phyloP scores from a whole-genome alignment of 208 protist genomes.

The Trypanosoma lewisi region DNA sequence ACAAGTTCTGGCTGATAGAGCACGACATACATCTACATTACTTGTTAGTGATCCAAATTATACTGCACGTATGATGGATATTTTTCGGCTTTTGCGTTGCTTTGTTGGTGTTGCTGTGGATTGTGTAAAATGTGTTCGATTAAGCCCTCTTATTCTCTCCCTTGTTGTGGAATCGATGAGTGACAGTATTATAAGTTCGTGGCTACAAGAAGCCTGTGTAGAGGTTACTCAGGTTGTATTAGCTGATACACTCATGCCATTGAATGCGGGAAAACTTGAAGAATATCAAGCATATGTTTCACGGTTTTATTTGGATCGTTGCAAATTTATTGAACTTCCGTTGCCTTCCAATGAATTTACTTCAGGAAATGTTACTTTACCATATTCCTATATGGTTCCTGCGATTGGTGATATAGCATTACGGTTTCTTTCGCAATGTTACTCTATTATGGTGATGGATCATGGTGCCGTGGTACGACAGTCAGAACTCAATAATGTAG shows the following conservation, averaged over 20 bases:
- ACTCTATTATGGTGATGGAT: constrained; percentile 70
- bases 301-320: constrained; percentile 67
- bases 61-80: constrained; percentile 52
- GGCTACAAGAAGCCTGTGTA: constrained; percentile 79
- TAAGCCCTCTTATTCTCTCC: constrained; percentile 71
- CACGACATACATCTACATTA: constrained; percentile 39
- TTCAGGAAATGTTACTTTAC: constrained; percentile 46
- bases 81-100: constrained; percentile 59
- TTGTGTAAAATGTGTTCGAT: constrained; percentile 61
- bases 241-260: constrained; percentile 53
- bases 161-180: constrained; percentile 71
- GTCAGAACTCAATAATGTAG: constrained; percentile 89
- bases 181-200: constrained; percentile 76
- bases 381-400: constrained; percentile 74
- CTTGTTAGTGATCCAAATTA: constrained; percentile 51
- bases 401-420: constrained; percentile 54
- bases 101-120: constrained; percentile 61
- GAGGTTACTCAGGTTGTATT: constrained; percentile 64
- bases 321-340: constrained; percentile 57
- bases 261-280: constrained; percentile 35
- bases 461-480: constrained; percentile 55
- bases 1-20: constrained; percentile 42
- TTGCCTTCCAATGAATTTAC: constrained; percentile 45
- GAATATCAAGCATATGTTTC: constrained; percentile 62
- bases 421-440: constrained; percentile 68